These are phyloP conservation scores for Musa schizocarpa DNA, from an alignment of 176 grass and related monocot genomes.

Conservation along the genomic window DNA sequence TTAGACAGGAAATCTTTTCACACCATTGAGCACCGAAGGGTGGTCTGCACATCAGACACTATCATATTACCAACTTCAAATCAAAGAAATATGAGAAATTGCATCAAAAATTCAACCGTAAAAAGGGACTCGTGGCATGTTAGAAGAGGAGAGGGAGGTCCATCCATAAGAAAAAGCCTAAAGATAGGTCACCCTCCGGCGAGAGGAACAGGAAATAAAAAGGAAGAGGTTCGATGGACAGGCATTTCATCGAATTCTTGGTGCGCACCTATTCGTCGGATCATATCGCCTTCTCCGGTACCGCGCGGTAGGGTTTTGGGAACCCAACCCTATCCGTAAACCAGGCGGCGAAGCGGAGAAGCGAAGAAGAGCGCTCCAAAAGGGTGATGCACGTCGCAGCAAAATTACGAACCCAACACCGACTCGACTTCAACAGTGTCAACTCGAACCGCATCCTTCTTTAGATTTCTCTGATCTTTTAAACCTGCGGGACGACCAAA, in stretches of 20 bases:
- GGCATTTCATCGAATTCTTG: slow-evolving; percentile 12
- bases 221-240: not conserved
- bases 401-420: too few relatives aligned
- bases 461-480: too few relatives aligned
- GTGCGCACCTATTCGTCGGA: not conserved
- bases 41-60: not conserved
- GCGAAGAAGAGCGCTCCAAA: not conserved
- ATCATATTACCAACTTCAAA: not conserved
- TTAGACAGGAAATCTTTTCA: not conserved
- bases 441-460: too few relatives aligned
- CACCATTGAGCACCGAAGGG: not conserved
- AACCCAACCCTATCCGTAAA: not conserved
- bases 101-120: too few relatives aligned
- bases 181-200: not conserved
- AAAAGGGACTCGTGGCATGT: not conserved
- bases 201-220: not conserved
- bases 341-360: not conserved
- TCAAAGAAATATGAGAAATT: not conserved
- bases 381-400: too few relatives aligned
- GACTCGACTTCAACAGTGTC: too few relatives aligned
- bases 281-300: not conserved
- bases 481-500: too few relatives aligned
- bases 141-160: not conserved
- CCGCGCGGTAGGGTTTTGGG: not conserved
- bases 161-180: not conserved